Evolutionary conservation across 768 basidiomycete genomes (phyloP).

Genomic region (Baorangia bicolor): DNA sequence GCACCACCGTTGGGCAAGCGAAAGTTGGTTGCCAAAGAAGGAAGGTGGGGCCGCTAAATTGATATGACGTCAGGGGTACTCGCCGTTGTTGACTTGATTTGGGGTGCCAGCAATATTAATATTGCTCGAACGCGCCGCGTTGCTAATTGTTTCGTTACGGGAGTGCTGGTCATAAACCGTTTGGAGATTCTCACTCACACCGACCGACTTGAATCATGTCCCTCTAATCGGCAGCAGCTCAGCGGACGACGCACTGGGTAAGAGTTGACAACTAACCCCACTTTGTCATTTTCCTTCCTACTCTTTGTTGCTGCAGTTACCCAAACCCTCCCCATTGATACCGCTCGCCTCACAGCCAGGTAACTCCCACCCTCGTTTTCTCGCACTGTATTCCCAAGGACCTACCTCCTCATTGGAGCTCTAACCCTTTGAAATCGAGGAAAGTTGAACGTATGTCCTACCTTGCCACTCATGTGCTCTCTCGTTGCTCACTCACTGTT

Average conservation of each 20-base stretch:
- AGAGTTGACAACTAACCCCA: not conserved
- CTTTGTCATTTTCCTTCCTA: not conserved
- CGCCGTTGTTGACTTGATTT: not conserved
- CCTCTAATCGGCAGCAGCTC: not conserved
- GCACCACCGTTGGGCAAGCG: not conserved
- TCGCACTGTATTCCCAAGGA: not conserved
- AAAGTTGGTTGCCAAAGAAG: not conserved
- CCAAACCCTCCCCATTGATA: not conserved
- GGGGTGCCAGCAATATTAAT: not conserved
- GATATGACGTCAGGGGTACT: constrained; percentile 26
- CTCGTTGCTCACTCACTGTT: not conserved
- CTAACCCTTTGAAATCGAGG: not conserved
- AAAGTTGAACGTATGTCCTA: constrained; percentile 6
- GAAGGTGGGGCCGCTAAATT: constrained; percentile 13
- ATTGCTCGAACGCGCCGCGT: not conserved
- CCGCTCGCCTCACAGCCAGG: not conserved
- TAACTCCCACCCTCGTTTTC: not conserved
- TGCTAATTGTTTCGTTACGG: constrained; percentile 4
- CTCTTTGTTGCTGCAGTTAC: not conserved
- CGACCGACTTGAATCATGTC: not conserved
- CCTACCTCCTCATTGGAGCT: too few species aligned
- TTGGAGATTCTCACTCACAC: not conserved
- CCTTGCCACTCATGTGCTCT: not conserved
- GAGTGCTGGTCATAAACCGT: constrained; percentile 8
- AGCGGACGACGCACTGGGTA: not conserved